Conservation (phyloP, 225 moss, liverwort and hornwort species). For the Neckera pumila region DNA sequence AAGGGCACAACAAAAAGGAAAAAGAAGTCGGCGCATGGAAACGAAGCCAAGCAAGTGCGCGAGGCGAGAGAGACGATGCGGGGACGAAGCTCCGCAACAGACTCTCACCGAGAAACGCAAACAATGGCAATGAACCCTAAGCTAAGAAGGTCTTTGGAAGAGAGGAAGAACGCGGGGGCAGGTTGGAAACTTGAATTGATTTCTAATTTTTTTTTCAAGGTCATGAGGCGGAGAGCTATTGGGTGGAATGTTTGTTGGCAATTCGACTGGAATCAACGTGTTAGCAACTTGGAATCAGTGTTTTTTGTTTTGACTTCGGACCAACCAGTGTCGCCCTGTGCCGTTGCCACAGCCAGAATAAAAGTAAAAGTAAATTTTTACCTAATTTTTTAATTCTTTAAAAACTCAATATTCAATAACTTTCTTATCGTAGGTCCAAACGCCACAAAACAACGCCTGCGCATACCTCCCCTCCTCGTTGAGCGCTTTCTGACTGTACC, state of each 20-base stretch:
- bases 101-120: background rate
- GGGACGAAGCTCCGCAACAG: background rate
- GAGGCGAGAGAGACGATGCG: background rate
- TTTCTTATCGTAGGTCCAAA: too few relatives aligned
- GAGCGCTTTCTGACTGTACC: too few relatives aligned
- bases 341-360: too few relatives aligned
- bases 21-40: background rate
- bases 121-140: background rate
- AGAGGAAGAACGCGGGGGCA: background rate
- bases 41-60: background rate
- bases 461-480: too few relatives aligned
- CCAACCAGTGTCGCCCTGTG: too few relatives aligned
- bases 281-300: too few relatives aligned
- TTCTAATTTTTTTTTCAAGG: background rate
- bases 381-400: too few relatives aligned
- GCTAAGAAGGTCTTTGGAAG: background rate
- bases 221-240: background rate
- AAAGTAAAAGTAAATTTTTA: too few relatives aligned
- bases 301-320: too few relatives aligned
- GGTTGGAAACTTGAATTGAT: background rate
- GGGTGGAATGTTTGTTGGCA: background rate
- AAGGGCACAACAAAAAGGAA: too few relatives aligned
- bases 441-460: too few relatives aligned
- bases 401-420: too few relatives aligned
- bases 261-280: background rate